Conservation (phyloP, 805 yeast species). For the Pichia occidentalis region DNA sequence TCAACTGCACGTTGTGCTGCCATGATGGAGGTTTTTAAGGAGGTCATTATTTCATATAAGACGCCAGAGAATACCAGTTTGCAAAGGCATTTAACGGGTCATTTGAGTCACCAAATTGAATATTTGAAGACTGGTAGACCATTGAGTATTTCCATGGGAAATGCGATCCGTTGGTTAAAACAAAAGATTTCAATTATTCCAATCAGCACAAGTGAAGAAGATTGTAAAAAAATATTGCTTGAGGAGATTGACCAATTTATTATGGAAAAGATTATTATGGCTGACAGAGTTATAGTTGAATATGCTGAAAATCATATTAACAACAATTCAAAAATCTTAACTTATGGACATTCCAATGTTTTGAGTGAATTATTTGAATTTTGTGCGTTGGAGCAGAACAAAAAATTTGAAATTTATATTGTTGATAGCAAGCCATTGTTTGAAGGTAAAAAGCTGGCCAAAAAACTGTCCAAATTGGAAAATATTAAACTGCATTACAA, state of each 20-base stretch:
- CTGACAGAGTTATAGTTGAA: slow-evolving; percentile 77
- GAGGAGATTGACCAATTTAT: slow-evolving; percentile 74
- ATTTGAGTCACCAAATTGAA: slow-evolving; percentile 88
- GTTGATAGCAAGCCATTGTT: slow-evolving; percentile 92
- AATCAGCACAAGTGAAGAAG: slow-evolving; percentile 59
- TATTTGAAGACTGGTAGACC: slow-evolving; percentile 88
- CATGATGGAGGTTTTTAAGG: slow-evolving; percentile 79
- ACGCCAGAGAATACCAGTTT: slow-evolving; percentile 84
- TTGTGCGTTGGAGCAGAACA: slow-evolving; percentile 55
- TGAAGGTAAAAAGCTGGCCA: slow-evolving; percentile 80
- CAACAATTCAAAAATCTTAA: slow-evolving; percentile 71
- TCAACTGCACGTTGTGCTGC: slow-evolving; percentile 79
- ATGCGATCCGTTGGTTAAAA: slow-evolving; percentile 94
- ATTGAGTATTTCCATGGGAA: slow-evolving; percentile 90
- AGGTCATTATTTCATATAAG: slow-evolving; percentile 68
- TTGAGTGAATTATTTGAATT: slow-evolving; percentile 65
- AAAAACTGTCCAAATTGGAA: slow-evolving; percentile 44
- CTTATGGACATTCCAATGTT: slow-evolving; percentile 85
- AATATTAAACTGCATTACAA: slow-evolving; percentile 76
- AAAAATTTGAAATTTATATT: slow-evolving; percentile 69
- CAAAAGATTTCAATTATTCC: slow-evolving; percentile 84
- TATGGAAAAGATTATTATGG: slow-evolving; percentile 75
- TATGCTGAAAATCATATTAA: slow-evolving; percentile 71
- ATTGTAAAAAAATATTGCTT: slow-evolving; percentile 59
- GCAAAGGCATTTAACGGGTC: slow-evolving; percentile 81